Percentiles rank a stretch among this genome's conserved stretches.
Evolutionary conservation across 306 rosid genomes (phyloP).

Genomic region (Oemleria cerasiformis): DNA sequence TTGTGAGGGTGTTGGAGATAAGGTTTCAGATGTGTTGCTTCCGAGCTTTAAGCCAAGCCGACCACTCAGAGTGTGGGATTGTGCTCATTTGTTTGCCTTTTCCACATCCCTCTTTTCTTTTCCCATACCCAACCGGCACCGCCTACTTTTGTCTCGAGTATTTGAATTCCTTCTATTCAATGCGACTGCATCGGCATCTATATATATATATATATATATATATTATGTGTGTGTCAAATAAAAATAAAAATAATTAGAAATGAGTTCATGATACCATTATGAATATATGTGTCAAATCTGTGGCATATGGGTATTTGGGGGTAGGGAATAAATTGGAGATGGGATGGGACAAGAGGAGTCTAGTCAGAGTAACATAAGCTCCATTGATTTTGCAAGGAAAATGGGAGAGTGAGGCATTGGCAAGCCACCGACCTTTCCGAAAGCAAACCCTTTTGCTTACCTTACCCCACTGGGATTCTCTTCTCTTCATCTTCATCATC

Average conservation of each 20-base stretch:
- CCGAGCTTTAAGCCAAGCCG: constrained; percentile 57
- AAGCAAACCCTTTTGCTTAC: constrained; percentile 20
- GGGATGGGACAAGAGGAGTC: constrained; percentile 37
- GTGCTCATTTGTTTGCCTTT: constrained; percentile 65
- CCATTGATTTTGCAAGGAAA: constrained; percentile 19
- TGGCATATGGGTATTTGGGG: neutral
- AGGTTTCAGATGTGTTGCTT: constrained; percentile 57
- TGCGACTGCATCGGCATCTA: no score
- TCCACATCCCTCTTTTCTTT: constrained; percentile 24
- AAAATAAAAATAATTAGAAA: no score
- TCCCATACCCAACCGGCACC: constrained; percentile 36
- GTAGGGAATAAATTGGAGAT: constrained; percentile 20
- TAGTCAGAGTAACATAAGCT: constrained; percentile 37
- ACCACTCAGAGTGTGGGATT: constrained; percentile 42
- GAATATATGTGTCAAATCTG: neutral
- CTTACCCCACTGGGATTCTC: constrained; percentile 29
- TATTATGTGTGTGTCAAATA: no score
- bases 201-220: no score
- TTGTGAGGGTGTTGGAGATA: constrained; percentile 54
- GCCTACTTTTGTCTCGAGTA: constrained; percentile 38
- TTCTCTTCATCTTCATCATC: neutral
- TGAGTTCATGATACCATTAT: no score
- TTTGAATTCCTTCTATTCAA: no score
- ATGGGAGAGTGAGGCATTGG: constrained; percentile 23
- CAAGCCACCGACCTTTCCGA: constrained; percentile 32